Evolutionary conservation across 1,139 yeast genomes (phyloP).

Genomic region (Nakaseomyces bracarensis): DNA sequence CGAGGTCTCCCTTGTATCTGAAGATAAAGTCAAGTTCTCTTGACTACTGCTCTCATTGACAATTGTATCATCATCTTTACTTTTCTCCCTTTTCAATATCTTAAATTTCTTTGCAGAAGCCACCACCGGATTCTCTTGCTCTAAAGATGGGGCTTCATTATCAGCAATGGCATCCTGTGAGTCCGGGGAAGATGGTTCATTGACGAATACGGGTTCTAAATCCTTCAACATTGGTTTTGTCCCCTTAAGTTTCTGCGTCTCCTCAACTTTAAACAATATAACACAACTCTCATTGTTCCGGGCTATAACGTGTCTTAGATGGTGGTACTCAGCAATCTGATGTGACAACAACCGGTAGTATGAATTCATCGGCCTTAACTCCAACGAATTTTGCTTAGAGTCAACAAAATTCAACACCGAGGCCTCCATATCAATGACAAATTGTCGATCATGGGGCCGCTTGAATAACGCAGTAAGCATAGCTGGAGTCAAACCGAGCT

Average conservation of each 20-base stretch:
- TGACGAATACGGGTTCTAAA: conserved; percentile 10
- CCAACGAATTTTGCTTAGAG: conserved; percentile 37
- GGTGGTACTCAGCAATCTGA: conserved; percentile 61
- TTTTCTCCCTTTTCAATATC: conserved; percentile 2
- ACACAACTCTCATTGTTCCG: conserved; percentile 41
- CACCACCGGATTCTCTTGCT: too few relatives aligned
- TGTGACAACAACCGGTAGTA: conserved; percentile 59
- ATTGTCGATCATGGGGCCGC: conserved; percentile 43
- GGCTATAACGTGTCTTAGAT: conserved; percentile 44
- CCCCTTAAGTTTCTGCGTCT: neutral
- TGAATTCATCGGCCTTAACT: conserved; percentile 50
- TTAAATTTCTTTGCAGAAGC: conserved; percentile 1
- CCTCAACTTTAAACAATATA: conserved; percentile 30
- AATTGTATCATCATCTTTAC: conserved; percentile 1
- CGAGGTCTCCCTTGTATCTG: conserved; percentile 1
- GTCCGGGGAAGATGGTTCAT: neutral
- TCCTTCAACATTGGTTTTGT: conserved; percentile 17
- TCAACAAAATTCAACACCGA: conserved; percentile 35
- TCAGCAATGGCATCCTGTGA: neutral
- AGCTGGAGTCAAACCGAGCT: conserved; percentile 26
- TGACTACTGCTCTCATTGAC: conserved; percentile 1
- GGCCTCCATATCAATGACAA: conserved; percentile 47
- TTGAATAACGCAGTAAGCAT: conserved; percentile 37
- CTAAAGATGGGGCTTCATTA: too few relatives aligned
- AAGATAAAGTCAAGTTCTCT: neutral